Percentiles rank a stretch among this genome's conserved stretches.
These are phyloP conservation scores for Mycena epipterygia DNA, from an alignment of 768 basidiomycete species.

Conservation along the genomic window DNA sequence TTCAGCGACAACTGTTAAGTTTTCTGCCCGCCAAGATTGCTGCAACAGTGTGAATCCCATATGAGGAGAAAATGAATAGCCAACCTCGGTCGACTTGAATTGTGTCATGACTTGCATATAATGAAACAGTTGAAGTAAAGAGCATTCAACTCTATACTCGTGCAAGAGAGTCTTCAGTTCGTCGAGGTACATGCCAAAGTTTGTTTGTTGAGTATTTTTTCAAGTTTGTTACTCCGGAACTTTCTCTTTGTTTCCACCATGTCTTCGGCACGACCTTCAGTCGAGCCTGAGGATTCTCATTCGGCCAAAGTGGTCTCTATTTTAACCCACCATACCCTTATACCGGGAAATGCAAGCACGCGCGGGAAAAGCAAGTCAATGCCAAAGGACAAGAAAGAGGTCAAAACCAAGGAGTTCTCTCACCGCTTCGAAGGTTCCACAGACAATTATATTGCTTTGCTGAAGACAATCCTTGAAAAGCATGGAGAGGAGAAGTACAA, in stretches of 20 bases:
- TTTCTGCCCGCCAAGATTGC: too few relatives aligned
- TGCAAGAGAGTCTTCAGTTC: too few relatives aligned
- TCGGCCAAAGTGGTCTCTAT: not conserved
- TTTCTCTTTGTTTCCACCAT: not conserved
- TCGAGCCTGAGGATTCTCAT: not conserved
- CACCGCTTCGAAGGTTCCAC: not conserved
- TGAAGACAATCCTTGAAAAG: slow-evolving; percentile 18
- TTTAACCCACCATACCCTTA: not conserved
- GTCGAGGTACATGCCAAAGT: not conserved
- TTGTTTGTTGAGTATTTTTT: not conserved
- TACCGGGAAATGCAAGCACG: not conserved
- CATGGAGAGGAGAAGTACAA: slow-evolving; percentile 33
- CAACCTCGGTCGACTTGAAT: too few relatives aligned
- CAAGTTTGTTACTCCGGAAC: not conserved
- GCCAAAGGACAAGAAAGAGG: not conserved
- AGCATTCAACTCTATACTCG: too few relatives aligned
- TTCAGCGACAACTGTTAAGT: too few relatives aligned
- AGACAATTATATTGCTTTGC: slow-evolving; percentile 13
- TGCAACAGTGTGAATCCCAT: too few relatives aligned
- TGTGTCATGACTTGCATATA: too few relatives aligned
- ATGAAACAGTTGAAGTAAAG: too few relatives aligned
- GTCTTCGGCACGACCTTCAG: not conserved
- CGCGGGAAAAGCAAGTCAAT: not conserved
- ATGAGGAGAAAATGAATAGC: too few relatives aligned
- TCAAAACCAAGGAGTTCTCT: not conserved